Percentiles rank a stretch among this genome's conserved stretches.
Conservation (phyloP, 2,329 filamentous ascomycete genomes). For the Neonectria coccinea region DNA sequence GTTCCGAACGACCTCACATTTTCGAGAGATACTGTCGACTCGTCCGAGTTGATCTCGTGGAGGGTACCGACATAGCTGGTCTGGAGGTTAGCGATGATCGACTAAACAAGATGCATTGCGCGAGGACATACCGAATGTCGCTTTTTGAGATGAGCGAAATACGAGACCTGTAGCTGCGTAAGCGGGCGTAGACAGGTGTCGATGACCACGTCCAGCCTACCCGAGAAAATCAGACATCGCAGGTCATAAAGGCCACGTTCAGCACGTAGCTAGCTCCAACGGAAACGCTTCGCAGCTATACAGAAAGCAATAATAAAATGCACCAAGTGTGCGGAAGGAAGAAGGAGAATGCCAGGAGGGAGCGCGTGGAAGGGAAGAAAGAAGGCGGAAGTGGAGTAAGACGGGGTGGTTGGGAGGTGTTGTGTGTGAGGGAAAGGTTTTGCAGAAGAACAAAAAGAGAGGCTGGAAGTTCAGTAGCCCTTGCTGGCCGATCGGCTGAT, state of each 20-base stretch:
- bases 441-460: conserved; percentile 48
- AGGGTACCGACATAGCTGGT: conserved; percentile 92
- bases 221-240: conserved; percentile 72
- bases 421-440: conserved; percentile 51
- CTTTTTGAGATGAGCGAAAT: conserved; percentile 98
- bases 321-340: conserved; percentile 31
- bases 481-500: conserved; percentile 41
- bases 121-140: conserved; percentile 86
- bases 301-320: conserved; percentile 37
- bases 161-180: conserved; percentile 73
- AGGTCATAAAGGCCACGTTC: conserved; percentile 52
- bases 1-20: conserved; percentile 96
- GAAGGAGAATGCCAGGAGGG: conserved; percentile 32
- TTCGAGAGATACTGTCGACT: conserved; percentile 95
- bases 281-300: conserved; percentile 39
- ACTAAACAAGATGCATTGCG: conserved; percentile 20
- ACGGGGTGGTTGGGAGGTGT: conserved; percentile 33
- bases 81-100: conserved; percentile 49
- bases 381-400: conserved; percentile 39
- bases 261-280: conserved; percentile 54
- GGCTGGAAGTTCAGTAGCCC: conserved; percentile 47
- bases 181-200: conserved; percentile 49
- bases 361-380: conserved; percentile 35
- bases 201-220: conserved; percentile 55
- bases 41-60: conserved; percentile 97